These are phyloP conservation scores for Rhizopogon roseolus DNA, from an alignment of 768 basidiomycete genomes.

Conservation along the genomic window DNA sequence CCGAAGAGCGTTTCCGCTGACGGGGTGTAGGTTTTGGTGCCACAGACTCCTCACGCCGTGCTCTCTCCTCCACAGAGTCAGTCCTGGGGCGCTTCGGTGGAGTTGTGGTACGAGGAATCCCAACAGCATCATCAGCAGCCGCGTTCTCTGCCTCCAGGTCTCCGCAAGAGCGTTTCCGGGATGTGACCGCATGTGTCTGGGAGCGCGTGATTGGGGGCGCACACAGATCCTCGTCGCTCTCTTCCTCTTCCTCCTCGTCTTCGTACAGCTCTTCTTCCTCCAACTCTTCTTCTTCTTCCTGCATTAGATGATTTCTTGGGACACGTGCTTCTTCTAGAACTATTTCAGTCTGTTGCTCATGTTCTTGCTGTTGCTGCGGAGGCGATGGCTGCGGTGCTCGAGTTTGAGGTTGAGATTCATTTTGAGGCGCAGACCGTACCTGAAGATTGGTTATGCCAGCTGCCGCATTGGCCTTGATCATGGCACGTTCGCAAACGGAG, in stretches of 20 bases:
- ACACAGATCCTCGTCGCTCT: slow-evolving; percentile 17
- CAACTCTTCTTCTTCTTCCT: slow-evolving; percentile 20
- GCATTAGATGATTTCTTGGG: slow-evolving; percentile 7
- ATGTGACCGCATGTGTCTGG: slow-evolving; percentile 11
- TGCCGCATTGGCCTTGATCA: slow-evolving; percentile 43
- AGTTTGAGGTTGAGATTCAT: slow-evolving; percentile 11
- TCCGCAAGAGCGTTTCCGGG: slow-evolving; percentile 32
- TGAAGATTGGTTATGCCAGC: slow-evolving; percentile 30
- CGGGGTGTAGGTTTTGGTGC: slow-evolving; percentile 12
- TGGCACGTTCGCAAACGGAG: slow-evolving; percentile 68
- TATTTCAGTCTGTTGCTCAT: slow-evolving; percentile 15
- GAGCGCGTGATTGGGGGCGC: slow-evolving; percentile 5
- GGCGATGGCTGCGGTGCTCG: slow-evolving; percentile 10
- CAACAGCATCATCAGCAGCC: not conserved
- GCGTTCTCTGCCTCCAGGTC: slow-evolving; percentile 29
- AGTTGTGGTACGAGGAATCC: slow-evolving; percentile 19
- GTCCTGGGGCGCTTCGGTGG: slow-evolving; percentile 38
- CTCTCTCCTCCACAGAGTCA: slow-evolving; percentile 5
- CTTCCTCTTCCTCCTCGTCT: slow-evolving; percentile 30
- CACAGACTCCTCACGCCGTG: not conserved
- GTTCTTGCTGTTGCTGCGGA: slow-evolving; percentile 8
- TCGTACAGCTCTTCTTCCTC: slow-evolving; percentile 19
- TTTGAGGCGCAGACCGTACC: slow-evolving; percentile 14
- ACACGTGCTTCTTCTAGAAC: slow-evolving; percentile 20
- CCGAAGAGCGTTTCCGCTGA: slow-evolving; percentile 45